These are phyloP conservation scores for Pythium utonaiense DNA, from an alignment of 352 stramenopile genomes.

Conservation along the genomic window DNA sequence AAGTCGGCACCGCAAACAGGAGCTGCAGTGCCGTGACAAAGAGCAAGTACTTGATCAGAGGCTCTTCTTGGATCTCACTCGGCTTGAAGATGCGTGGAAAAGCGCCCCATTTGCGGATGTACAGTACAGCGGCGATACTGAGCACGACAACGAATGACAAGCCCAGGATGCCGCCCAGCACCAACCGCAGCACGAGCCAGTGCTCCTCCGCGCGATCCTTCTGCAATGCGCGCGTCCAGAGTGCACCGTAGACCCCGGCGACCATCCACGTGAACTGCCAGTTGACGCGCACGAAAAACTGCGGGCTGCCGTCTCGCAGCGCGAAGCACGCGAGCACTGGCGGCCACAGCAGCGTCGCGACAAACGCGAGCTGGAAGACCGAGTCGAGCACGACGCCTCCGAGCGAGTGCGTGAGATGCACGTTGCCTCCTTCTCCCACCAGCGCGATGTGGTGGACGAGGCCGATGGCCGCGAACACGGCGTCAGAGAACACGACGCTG, in stretches of 20 bases:
- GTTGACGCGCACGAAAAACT: constrained; percentile 41
- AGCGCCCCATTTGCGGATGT: constrained; percentile 16
- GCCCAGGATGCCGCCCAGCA: constrained; percentile 30
- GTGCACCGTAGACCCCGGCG: constrained; percentile 36
- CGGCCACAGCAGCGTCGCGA: constrained; percentile 48
- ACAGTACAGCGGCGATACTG: constrained; percentile 20
- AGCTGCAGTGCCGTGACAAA: constrained; percentile 43
- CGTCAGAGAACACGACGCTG: constrained; percentile 53
- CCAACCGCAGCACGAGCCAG: constrained; percentile 26
- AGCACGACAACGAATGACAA: constrained; percentile 26
- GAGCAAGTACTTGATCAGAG: constrained; percentile 49
- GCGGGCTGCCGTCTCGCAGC: constrained; percentile 21
- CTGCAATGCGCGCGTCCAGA: constrained; percentile 31
- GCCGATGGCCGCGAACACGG: constrained; percentile 45
- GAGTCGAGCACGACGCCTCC: constrained; percentile 31
- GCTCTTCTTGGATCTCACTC: constrained; percentile 27
- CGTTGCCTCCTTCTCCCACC: constrained; percentile 40
- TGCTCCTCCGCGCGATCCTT: constrained; percentile 3
- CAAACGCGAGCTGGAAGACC: constrained; percentile 37
- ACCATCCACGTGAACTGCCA: constrained; percentile 49
- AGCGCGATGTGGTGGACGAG: constrained; percentile 52
- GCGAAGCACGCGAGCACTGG: constrained; percentile 48
- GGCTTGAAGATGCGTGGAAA: background rate
- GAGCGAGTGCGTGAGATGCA: constrained; percentile 35
- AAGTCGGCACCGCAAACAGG: constrained; percentile 42